Evolutionary conservation across 495 filamentous ascomycete species (phyloP).

Genomic region (Penicillium cinerascens): DNA sequence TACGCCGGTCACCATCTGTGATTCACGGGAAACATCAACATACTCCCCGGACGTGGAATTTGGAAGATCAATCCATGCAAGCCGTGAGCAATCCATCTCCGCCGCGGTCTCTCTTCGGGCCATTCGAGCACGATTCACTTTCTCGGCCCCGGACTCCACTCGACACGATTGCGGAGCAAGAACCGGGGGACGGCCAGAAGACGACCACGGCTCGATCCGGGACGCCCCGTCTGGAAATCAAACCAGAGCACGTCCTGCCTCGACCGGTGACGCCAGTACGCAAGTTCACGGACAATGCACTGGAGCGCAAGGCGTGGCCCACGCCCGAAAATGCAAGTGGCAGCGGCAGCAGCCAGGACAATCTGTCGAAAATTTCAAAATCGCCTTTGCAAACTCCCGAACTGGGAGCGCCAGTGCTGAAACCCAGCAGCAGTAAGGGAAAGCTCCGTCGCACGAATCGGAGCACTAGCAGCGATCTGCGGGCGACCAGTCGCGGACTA

Average conservation of each 20-base stretch:
- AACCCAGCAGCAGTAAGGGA: conserved; percentile 31
- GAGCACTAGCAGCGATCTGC: conserved; percentile 74
- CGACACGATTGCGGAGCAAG: conserved; percentile 39
- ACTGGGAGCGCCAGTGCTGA: conserved; percentile 32
- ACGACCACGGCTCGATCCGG: conserved; percentile 25
- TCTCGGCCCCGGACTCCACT: conserved; percentile 41
- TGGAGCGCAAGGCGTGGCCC: conserved; percentile 50
- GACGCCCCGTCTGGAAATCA: conserved; percentile 43
- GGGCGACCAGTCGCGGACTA: conserved; percentile 57
- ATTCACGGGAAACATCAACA: conserved; percentile 36
- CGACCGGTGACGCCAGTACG: conserved; percentile 39
- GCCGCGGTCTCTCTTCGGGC: conserved; percentile 28
- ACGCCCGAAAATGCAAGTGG: conserved; percentile 43
- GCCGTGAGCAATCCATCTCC: conserved; percentile 20
- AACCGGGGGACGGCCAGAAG: conserved; percentile 23
- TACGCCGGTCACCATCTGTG: conserved; percentile 35
- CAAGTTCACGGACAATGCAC: conserved; percentile 51
- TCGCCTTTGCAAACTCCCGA: conserved; percentile 31
- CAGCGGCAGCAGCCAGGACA: conserved; percentile 10
- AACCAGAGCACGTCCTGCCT: conserved; percentile 40
- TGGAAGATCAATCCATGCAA: conserved; percentile 28
- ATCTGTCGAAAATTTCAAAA: conserved; percentile 37
- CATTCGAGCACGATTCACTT: conserved; percentile 18
- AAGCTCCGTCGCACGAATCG: conserved; percentile 68
- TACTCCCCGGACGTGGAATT: conserved; percentile 29